A percentile compares a stretch with the other conserved stretches of the same genome.
These are phyloP conservation scores for Trypanosoma theileri DNA, from an alignment of 208 protist species.

Conservation along the genomic window DNA sequence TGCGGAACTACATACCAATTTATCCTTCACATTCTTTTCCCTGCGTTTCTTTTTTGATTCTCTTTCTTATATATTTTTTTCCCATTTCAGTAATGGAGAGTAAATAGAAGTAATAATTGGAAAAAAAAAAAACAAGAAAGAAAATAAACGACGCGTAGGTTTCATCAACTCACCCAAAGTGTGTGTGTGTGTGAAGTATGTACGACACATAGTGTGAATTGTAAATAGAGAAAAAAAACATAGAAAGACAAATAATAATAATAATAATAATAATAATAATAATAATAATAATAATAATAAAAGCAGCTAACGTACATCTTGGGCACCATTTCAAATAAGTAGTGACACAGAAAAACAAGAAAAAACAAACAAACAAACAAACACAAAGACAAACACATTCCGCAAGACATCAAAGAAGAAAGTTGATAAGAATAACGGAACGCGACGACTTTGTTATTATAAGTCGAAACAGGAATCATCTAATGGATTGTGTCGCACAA, in stretches of 20 bases:
- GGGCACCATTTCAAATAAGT: not conserved
- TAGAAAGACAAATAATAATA: not conserved
- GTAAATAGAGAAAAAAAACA: not conserved
- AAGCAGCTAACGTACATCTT: conserved; percentile 9
- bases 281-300: conserved; percentile 5
- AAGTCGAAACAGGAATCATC: conserved; percentile 82
- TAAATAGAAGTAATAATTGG: not conserved
- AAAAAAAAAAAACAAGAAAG: not conserved
- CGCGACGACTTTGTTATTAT: conserved; percentile 28
- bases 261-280: conserved; percentile 3
- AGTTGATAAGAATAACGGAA: not conserved
- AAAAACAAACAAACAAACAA: not conserved
- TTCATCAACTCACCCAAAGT: too few species aligned
- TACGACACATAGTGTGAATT: too few species aligned
- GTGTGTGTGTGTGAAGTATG: too few species aligned
- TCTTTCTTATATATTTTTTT: not conserved
- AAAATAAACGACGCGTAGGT: too few species aligned
- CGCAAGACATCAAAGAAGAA: too few species aligned
- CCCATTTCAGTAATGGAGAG: not conserved
- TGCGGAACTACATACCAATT: too few species aligned
- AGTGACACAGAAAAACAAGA: not conserved
- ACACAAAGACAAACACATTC: too few species aligned
- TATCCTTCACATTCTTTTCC: too few species aligned
- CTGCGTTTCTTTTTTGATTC: not conserved
- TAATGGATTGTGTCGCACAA: conserved; percentile 89